Conservation (phyloP, 768 basidiomycete species). For the Trametes elegans region DNA sequence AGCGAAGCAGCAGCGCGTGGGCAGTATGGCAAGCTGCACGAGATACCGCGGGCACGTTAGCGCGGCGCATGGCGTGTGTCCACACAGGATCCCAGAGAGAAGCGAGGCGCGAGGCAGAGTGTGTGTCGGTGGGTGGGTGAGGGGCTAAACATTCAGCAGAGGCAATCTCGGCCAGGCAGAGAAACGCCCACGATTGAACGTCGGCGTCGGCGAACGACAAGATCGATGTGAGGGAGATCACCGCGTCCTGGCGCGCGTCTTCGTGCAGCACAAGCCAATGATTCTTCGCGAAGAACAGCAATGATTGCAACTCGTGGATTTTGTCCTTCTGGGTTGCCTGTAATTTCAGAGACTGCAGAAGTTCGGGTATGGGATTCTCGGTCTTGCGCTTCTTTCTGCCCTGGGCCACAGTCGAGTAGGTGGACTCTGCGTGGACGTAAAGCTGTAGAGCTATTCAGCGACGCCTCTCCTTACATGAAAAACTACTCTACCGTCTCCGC, state of each 20-base stretch:
- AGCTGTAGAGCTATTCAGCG: slow-evolving; percentile 41
- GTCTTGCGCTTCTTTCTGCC: slow-evolving; percentile 51
- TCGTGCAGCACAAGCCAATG: slow-evolving; percentile 69
- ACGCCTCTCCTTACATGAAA: background rate
- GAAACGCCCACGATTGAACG: slow-evolving; percentile 82
- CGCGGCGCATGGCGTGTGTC: slow-evolving; percentile 77
- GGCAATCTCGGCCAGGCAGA: slow-evolving; percentile 76
- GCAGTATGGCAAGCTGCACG: slow-evolving; percentile 79
- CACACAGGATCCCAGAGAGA: slow-evolving; percentile 80
- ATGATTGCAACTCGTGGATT: slow-evolving; percentile 63
- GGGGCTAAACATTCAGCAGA: slow-evolving; percentile 35
- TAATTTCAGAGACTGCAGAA: slow-evolving; percentile 50
- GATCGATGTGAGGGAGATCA: slow-evolving; percentile 54
- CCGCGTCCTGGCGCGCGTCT: slow-evolving; percentile 54
- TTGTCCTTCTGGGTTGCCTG: slow-evolving; percentile 34
- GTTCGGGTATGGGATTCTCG: slow-evolving; percentile 56
- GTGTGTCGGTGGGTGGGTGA: background rate
- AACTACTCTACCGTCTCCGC: slow-evolving; percentile 54
- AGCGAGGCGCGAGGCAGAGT: slow-evolving; percentile 23
- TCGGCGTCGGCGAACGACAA: slow-evolving; percentile 60
- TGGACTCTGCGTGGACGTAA: slow-evolving; percentile 59
- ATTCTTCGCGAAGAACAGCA: slow-evolving; percentile 82
- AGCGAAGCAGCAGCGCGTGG: slow-evolving; percentile 48
- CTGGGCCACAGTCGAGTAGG: slow-evolving; percentile 37
- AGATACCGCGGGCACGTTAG: slow-evolving; percentile 64